Conservation (phyloP, 129 eudicot species). For the Chrysanthemum seticuspe region DNA sequence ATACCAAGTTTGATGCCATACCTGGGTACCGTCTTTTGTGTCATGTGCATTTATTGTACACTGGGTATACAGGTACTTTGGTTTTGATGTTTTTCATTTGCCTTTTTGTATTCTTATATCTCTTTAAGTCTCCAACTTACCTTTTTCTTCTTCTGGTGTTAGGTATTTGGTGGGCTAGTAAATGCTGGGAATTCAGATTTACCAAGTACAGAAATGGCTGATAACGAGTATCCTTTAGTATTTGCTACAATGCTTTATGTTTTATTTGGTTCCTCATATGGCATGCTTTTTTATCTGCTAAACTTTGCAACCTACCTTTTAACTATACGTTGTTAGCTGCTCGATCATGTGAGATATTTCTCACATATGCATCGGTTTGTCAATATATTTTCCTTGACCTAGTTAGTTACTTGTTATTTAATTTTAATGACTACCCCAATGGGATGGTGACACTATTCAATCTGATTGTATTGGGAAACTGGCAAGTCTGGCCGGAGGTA, state of each 20-base stretch:
- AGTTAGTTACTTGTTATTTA: constrained; percentile 78
- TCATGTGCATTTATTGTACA: constrained; percentile 86
- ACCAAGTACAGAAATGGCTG: constrained; percentile 73
- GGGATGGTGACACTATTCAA: constrained; percentile 98
- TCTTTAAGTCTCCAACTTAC: constrained; percentile 1
- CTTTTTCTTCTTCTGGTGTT: constrained; percentile 14
- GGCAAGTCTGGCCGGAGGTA: constrained; percentile 99
- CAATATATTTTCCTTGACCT: constrained; percentile 51
- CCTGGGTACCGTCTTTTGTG: constrained; percentile 84
- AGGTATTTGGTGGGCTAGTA: constrained; percentile 90
- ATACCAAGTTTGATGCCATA: constrained; percentile 98
- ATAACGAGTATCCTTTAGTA: constrained; percentile 76
- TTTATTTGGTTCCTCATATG: too few relatives aligned
- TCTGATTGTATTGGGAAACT: constrained; percentile 81
- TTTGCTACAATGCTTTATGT: neutral
- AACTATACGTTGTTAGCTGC: neutral
- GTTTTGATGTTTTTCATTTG: constrained; percentile 1
- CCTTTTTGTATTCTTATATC: constrained; percentile 4
- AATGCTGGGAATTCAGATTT: constrained; percentile 76
- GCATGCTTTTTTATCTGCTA: neutral
- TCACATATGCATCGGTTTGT: neutral
- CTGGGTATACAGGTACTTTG: constrained; percentile 78
- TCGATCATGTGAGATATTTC: neutral
- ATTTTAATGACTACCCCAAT: constrained; percentile 92
- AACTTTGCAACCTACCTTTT: neutral